A percentile compares a stretch with the other conserved stretches of the same genome.
Evolutionary conservation across 306 rosid genomes (phyloP).

Genomic region (Lablab purpureus): DNA sequence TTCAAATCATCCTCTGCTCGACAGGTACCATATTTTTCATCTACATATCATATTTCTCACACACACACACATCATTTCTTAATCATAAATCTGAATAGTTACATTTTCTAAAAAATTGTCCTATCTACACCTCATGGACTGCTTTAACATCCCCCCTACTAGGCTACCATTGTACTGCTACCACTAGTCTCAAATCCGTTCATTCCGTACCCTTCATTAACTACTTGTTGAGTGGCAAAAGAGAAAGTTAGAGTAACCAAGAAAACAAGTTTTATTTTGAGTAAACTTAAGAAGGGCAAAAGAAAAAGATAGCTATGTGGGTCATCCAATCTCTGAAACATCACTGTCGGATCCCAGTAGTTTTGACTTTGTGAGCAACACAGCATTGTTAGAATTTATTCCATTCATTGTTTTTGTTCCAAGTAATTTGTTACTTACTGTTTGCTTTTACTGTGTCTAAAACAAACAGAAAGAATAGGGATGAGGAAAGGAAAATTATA

Average conservation of each 20-base stretch:
- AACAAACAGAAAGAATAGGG: conserved; percentile 11
- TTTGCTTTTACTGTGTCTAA: conserved; percentile 8
- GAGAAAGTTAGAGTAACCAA: neutral
- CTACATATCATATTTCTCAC: neutral
- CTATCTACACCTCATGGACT: neutral
- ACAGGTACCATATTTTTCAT: conserved; percentile 62
- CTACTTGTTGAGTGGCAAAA: neutral
- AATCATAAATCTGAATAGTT: neutral
- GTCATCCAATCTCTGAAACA: conserved; percentile 24
- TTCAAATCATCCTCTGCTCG: conserved; percentile 84
- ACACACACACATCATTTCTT: neutral
- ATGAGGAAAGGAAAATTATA: conserved; percentile 6
- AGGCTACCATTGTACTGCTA: too few species aligned
- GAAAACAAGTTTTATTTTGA: neutral
- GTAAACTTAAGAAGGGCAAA: neutral
- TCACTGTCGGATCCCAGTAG: conserved; percentile 26
- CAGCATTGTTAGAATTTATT: conserved; percentile 41
- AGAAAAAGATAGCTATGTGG: neutral
- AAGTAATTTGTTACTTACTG: conserved; percentile 14
- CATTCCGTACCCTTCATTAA: neutral
- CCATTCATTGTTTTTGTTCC: neutral
- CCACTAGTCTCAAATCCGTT: neutral
- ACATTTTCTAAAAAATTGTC: neutral
- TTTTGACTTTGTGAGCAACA: conserved; percentile 13
- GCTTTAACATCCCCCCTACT: neutral